Base-by-base conservation (phyloP, 176 grass and related monocot species). In the Miscanthus lutarioriparius region DNA sequence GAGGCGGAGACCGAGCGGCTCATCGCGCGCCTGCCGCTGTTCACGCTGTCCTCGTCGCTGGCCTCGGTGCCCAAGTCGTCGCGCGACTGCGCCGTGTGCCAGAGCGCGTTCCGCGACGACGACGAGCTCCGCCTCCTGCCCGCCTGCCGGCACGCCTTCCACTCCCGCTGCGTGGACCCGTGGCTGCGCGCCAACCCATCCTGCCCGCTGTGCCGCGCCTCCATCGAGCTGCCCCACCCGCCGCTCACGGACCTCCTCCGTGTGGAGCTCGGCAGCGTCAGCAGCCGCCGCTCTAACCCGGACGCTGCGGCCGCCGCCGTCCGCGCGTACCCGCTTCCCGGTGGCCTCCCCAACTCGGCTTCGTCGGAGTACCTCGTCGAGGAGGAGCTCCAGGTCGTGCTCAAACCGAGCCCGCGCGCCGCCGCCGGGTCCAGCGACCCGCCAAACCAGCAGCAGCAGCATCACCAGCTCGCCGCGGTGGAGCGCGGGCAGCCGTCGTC, bases 151-250 rank as follows among this genome's bases (percentile, higher is more conserved):
- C 96, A 99, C 74, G 96, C 96, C 3, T 99, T 99, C 87, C 96
- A 96, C 81, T 84, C 82, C 27, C 15, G 81, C 32, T 99, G 96
- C 88, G 87, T 92, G 11, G 93, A 94, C 83, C 80, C 80, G 0
- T 99, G 96, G 96, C 91, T 99, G 16, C 80, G 81, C 11, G 76
- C 77, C 35, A 95, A 93, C 66, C 86, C 93, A 1, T 93, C 91
- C 0, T 99, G 96, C 83, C 96, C 96, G 11, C 91, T 99, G 8
- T 99, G 96, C 82, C 91, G 96, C 64, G 38, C 93, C 36, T 97
- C 95, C 78, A 88, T 94, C 77, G 74, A 91, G 39, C 87, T 92
- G 74, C 91, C 91, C 2, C 53, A 64, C 79, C 87, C 88, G 40
- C 96, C 88, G 1, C 89, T 91, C 81, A 85, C 68, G 8, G 85